Conservation (phyloP, 306 rosid species). For the Cicer chorassanicum region DNA sequence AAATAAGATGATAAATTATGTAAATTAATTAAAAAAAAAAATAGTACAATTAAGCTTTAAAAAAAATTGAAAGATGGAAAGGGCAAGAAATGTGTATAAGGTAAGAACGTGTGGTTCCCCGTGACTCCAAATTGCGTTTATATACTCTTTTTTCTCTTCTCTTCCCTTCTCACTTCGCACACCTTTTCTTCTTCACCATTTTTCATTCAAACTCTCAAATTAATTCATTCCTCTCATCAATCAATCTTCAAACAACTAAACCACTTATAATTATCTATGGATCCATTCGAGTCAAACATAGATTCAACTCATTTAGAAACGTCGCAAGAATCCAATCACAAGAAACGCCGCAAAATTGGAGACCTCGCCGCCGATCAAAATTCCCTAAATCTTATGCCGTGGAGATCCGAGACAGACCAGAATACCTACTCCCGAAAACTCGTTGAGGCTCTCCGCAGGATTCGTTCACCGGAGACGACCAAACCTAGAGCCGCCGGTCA, state of each 20-base stretch:
- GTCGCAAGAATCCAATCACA: constrained; percentile 51
- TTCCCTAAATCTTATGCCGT: constrained; percentile 42
- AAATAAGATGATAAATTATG: no score
- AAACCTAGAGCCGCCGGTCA: constrained; percentile 35
- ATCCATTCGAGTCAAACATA: constrained; percentile 43
- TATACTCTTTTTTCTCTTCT: constrained; percentile 15
- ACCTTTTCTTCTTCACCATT: constrained; percentile 1
- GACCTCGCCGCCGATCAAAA: constrained; percentile 19
- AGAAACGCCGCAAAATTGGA: constrained; percentile 59
- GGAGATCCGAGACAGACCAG: constrained; percentile 76
- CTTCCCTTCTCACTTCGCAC: not conserved
- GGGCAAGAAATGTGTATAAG: constrained; percentile 51
- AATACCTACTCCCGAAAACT: constrained; percentile 79
- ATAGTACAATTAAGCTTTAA: no score
- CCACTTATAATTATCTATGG: constrained; percentile 43
- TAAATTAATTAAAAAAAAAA: no score
- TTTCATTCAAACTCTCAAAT: not conserved
- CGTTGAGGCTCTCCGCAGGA: constrained; percentile 60
- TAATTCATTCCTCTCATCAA: not conserved
- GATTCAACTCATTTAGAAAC: constrained; percentile 38
- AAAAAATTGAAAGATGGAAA: not conserved
- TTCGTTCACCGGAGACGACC: constrained; percentile 9
- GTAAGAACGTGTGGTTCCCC: constrained; percentile 64
- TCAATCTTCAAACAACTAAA: not conserved
- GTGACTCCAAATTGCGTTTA: constrained; percentile 58